phyloP scores from a whole-genome alignment of 495 filamentous ascomycete species.

The Glonium stellatum region DNA sequence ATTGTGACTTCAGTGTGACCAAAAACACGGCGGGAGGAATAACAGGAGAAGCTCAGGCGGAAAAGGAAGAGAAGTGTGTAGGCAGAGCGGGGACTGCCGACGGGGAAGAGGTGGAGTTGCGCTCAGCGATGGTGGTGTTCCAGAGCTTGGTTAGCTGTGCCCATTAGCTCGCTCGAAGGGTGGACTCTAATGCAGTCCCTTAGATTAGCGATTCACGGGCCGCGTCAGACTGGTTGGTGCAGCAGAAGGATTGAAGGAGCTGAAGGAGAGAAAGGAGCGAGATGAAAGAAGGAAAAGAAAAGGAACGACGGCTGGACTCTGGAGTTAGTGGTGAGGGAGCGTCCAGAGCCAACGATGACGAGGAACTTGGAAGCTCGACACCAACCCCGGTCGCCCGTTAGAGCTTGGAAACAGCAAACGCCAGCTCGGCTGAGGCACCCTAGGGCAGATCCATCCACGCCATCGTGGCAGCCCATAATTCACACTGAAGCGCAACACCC shows the following conservation, averaged over 20 bases:
- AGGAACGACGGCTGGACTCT: no score
- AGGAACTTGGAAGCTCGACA: no score
- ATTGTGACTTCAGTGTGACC: background rate
- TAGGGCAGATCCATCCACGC: no score
- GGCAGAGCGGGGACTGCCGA: background rate
- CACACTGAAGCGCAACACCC: no score
- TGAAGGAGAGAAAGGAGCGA: background rate
- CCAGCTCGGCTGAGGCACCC: no score
- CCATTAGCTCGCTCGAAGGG: background rate
- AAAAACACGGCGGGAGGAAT: background rate
- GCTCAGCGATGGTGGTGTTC: background rate
- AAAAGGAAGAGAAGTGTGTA: background rate
- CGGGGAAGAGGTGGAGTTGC: background rate
- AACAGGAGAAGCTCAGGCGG: background rate
- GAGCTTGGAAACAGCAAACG: no score
- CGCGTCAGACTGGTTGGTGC: background rate
- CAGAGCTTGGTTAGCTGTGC: background rate
- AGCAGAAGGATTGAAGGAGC: background rate
- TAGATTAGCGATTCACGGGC: background rate
- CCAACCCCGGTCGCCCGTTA: no score
- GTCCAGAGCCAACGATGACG: no score
- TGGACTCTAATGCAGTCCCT: constrained; percentile 3
- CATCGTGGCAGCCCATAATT: no score
- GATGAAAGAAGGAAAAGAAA: no score
- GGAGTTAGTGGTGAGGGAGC: no score